These are phyloP conservation scores for Exophiala phaeomuriformis DNA, from an alignment of 2,329 filamentous ascomycete genomes.

Conservation along the genomic window DNA sequence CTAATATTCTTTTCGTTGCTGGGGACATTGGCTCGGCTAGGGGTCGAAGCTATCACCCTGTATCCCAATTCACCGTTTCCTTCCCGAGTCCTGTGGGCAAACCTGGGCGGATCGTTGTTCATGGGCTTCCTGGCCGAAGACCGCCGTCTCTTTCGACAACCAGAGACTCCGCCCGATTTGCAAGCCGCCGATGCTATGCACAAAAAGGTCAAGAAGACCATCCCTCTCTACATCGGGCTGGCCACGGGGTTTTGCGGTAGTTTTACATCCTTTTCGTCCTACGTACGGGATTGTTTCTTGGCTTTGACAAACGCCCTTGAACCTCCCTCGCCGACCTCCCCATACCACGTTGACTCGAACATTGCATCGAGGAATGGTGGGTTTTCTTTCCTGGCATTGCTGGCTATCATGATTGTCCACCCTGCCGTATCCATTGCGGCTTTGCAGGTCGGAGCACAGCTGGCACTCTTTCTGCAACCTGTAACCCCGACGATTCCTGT, in stretches of 20 bases:
- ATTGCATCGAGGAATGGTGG: conserved; percentile 54
- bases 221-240: conserved; percentile 75
- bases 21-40: conserved; percentile 71
- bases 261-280: conserved; percentile 78
- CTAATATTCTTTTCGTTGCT: conserved; percentile 72
- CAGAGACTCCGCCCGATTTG: conserved; percentile 29
- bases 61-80: conserved; percentile 69
- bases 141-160: conserved; percentile 56
- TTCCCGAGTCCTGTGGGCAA: conserved; percentile 72
- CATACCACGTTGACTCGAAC: conserved; percentile 35
- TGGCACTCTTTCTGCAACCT: conserved; percentile 55
- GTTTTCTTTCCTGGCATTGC: conserved; percentile 68
- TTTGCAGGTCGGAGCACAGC: conserved; percentile 62
- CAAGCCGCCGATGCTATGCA: conserved; percentile 8
- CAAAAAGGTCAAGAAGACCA: conserved; percentile 58
- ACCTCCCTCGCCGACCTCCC: conserved; percentile 38
- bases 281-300: conserved; percentile 70
- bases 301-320: conserved; percentile 64
- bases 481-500: conserved; percentile 54
- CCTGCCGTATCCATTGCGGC: conserved; percentile 60
- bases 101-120: conserved; percentile 67
- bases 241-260: conserved; percentile 81
- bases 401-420: conserved; percentile 64
- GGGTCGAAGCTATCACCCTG: conserved; percentile 65
- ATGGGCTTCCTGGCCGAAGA: conserved; percentile 79